These are phyloP conservation scores for Neonectria hederae DNA, from an alignment of 2,329 filamentous ascomycete species.

Conservation along the genomic window DNA sequence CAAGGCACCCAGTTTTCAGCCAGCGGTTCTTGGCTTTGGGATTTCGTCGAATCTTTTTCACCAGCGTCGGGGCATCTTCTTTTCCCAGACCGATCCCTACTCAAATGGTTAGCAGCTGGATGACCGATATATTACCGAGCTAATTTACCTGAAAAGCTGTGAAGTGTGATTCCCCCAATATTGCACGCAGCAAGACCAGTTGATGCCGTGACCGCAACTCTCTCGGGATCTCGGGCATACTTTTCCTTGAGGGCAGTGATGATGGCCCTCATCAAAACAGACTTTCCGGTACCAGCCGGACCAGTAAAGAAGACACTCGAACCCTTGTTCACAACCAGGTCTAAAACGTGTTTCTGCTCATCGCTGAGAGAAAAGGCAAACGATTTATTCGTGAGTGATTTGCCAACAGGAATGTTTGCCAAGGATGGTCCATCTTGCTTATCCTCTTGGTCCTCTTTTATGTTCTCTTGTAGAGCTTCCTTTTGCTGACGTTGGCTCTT, in stretches of 20 bases:
- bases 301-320: conserved; percentile 98
- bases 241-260: conserved; percentile 84
- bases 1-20: conserved; percentile 85
- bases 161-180: conserved; percentile 92
- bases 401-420: not conserved
- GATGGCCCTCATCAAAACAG: conserved; percentile 91
- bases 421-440: conserved; percentile 12
- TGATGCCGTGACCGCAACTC: conserved; percentile 92
- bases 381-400: conserved; percentile 44
- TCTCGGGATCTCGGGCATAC: conserved; percentile 78
- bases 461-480: conserved; percentile 51
- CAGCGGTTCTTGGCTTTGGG: conserved; percentile 88
- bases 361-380: conserved; percentile 76
- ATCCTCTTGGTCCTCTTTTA: conserved; percentile 55
- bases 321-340: conserved; percentile 80
- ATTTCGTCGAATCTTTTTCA: conserved; percentile 92
- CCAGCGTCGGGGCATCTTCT: conserved; percentile 79
- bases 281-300: conserved; percentile 96
- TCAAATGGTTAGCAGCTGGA: not conserved
- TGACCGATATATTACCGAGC: not conserved
- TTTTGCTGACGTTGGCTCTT: conserved; percentile 62
- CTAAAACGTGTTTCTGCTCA: conserved; percentile 85
- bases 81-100: conserved; percentile 86
- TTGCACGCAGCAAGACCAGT: conserved; percentile 97
- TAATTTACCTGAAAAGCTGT: conserved; percentile 84